Evolutionary conservation across 2,329 filamentous ascomycete species (phyloP).

Genomic region (Hypoxylon sp.): DNA sequence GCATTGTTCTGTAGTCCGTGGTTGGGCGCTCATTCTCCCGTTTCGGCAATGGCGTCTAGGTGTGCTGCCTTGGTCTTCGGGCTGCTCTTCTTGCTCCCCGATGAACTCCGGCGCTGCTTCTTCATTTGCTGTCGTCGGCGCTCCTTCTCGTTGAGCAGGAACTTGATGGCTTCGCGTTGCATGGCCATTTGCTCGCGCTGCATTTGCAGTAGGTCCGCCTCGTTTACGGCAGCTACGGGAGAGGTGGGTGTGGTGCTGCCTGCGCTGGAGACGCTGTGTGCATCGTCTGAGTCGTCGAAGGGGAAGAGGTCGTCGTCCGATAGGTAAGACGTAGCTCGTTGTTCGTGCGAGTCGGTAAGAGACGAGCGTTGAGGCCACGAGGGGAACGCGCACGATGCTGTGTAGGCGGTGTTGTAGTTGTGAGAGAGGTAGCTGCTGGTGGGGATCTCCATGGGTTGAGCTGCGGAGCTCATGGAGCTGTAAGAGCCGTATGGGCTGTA

Average conservation of each 20-base stretch:
- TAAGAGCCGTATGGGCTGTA: slow-evolving; percentile 57
- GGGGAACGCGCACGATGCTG: slow-evolving; percentile 59
- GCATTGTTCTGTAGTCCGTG: slow-evolving; percentile 45
- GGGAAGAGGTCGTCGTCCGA: slow-evolving; percentile 76
- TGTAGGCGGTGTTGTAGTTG: slow-evolving; percentile 47
- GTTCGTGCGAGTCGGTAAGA: slow-evolving; percentile 53
- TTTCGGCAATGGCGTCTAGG: slow-evolving; percentile 71
- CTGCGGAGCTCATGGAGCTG: slow-evolving; percentile 55
- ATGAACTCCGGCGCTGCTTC: slow-evolving; percentile 52
- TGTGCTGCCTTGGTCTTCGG: slow-evolving; percentile 63
- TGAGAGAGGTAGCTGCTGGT: slow-evolving; percentile 51
- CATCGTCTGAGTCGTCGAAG: slow-evolving; percentile 65
- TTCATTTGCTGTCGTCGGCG: slow-evolving; percentile 59
- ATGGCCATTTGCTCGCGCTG: slow-evolving; percentile 66
- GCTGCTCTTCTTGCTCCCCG: slow-evolving; percentile 64
- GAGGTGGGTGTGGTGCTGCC: slow-evolving; percentile 62
- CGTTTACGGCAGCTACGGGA: slow-evolving; percentile 56
- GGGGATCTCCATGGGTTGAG: slow-evolving; percentile 55
- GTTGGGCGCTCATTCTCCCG: slow-evolving; percentile 56
- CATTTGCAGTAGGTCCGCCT: slow-evolving; percentile 65
- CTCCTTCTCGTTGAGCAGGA: slow-evolving; percentile 69
- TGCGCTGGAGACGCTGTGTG: slow-evolving; percentile 61
- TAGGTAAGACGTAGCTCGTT: slow-evolving; percentile 69
- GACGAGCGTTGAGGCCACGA: slow-evolving; percentile 61
- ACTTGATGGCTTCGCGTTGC: slow-evolving; percentile 68